Evolutionary conservation across 1,284 basidiomycete species (phyloP).

Genomic region (Athelia sp.): DNA sequence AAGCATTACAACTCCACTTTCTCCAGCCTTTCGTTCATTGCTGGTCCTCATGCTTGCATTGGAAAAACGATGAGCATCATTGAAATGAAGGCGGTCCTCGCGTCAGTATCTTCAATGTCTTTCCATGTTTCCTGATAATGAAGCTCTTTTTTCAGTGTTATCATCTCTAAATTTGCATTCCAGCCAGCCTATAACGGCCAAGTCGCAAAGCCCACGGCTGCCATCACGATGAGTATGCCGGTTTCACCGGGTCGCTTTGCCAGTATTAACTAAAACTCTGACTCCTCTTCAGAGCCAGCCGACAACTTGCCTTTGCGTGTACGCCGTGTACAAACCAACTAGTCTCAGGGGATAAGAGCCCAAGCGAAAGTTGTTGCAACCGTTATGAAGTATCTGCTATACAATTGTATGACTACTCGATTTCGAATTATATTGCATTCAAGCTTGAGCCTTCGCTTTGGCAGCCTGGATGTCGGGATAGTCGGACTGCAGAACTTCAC

Average conservation of each 20-base stretch:
- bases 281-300: neutral
- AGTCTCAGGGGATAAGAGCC: too few species aligned
- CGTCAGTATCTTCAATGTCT: slow-evolving; percentile 10
- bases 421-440: too few species aligned
- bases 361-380: too few species aligned
- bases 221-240: slow-evolving; percentile 21
- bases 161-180: slow-evolving; percentile 20
- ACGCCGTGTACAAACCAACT: too few species aligned
- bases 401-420: too few species aligned
- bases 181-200: slow-evolving; percentile 14
- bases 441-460: too few species aligned
- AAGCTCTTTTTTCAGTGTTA: neutral
- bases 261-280: neutral
- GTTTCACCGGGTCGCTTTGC: neutral
- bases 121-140: too few species aligned
- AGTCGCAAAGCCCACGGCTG: slow-evolving; percentile 18
- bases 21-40: slow-evolving; percentile 15
- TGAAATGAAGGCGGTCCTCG: slow-evolving; percentile 24
- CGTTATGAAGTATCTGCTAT: too few species aligned
- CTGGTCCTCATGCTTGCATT: slow-evolving; percentile 22
- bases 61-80: slow-evolving; percentile 22
- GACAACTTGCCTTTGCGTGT: neutral
- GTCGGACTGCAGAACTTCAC: too few species aligned
- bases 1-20: slow-evolving; percentile 10
- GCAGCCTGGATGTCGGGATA: too few species aligned